Evolutionary conservation across 2,329 filamentous ascomycete species (phyloP).

Genomic region (Eutypella sp.): DNA sequence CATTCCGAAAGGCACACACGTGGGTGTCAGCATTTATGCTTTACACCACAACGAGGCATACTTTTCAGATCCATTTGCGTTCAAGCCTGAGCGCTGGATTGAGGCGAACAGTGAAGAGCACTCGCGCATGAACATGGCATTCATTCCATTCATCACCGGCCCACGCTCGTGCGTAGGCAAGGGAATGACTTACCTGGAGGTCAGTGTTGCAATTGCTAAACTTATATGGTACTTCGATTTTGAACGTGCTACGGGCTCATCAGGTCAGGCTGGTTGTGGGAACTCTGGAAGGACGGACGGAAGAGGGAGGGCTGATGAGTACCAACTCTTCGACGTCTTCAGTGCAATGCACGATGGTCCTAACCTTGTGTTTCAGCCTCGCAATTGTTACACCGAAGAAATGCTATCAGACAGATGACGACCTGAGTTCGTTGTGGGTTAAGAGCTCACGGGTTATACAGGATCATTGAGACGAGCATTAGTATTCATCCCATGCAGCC

Average conservation of each 20-base stretch:
- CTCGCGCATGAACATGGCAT: conserved; percentile 7
- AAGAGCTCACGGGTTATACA: too few species aligned
- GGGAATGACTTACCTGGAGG: conserved; percentile 15
- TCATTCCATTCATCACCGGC: conserved; percentile 11
- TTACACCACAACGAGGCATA: conserved; percentile 13
- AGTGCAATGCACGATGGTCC: conserved; percentile 11
- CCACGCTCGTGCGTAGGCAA: conserved; percentile 13
- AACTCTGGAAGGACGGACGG: conserved; percentile 5
- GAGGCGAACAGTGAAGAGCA: conserved; percentile 3
- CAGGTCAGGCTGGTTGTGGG: conserved; percentile 9
- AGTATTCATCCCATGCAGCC: too few species aligned
- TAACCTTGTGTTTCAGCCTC: conserved; percentile 8
- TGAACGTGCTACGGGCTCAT: conserved; percentile 7
- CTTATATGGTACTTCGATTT: conserved; percentile 16
- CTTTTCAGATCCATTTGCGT: conserved; percentile 11
- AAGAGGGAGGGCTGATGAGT: conserved; percentile 9
- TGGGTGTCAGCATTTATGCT: conserved; percentile 13
- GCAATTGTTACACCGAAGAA: too few species aligned
- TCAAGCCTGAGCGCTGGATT: conserved; percentile 15
- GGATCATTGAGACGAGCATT: too few species aligned
- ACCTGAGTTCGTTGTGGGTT: too few species aligned
- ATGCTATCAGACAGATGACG: too few species aligned
- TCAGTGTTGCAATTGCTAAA: conserved; percentile 10
- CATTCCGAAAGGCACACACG: conserved; percentile 9
- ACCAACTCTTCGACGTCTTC: conserved; percentile 14